phyloP scores from a whole-genome alignment of 495 filamentous ascomycete genomes.

The Lasiosphaeris hirsuta region DNA sequence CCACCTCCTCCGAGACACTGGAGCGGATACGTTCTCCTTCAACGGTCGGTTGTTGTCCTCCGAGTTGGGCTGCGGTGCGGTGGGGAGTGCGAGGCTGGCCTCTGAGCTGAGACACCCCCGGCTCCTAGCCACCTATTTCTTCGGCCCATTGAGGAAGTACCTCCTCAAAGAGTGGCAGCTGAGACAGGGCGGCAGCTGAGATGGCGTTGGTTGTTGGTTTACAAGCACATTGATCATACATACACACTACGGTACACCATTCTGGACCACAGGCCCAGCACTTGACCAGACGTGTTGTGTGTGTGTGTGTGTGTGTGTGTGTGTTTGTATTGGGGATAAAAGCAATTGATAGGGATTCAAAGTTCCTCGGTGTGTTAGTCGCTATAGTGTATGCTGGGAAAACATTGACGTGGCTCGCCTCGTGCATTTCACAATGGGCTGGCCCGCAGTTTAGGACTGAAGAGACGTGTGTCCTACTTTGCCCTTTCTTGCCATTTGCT shows the following conservation, averaged over 20 bases:
- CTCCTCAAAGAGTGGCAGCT: conserved; percentile 8
- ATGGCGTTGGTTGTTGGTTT: background rate
- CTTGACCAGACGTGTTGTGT: background rate
- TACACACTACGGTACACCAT: too few relatives aligned
- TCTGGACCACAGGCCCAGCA: background rate
- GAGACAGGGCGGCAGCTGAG: conserved; percentile 10
- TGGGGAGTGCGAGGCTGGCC: background rate
- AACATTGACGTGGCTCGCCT: too few relatives aligned
- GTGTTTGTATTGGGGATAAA: background rate
- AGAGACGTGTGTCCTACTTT: too few relatives aligned
- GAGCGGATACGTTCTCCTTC: conserved; percentile 7
- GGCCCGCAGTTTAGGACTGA: too few relatives aligned
- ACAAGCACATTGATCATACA: too few relatives aligned
- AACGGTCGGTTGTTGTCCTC: conserved; percentile 10
- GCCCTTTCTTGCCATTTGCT: too few relatives aligned
- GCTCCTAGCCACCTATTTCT: background rate
- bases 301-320: background rate
- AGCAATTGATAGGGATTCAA: background rate
- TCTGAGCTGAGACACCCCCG: background rate
- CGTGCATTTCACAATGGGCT: too few relatives aligned
- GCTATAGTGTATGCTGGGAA: too few relatives aligned
- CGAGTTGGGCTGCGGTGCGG: background rate
- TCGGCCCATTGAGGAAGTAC: conserved; percentile 13
- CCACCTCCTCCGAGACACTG: conserved; percentile 7
- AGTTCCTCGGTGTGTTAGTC: too few relatives aligned